Evolutionary conservation across 1,284 basidiomycete species (phyloP).

Genomic region (Ganoderma multipileum): DNA sequence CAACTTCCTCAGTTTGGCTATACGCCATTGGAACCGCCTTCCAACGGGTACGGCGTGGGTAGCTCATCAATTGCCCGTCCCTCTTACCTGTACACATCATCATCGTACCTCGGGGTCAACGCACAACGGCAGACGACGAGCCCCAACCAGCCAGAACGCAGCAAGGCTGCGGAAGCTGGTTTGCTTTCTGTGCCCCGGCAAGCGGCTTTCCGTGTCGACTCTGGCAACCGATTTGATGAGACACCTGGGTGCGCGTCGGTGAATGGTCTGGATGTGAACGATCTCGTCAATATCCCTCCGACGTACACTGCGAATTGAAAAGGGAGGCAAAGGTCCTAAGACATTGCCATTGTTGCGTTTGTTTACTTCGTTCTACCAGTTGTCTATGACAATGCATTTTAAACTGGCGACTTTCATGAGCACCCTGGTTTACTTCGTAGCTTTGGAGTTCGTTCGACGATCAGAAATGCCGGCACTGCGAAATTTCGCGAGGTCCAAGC

Average conservation of each 20-base stretch:
- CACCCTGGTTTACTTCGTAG: background rate
- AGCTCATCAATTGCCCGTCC: constrained; percentile 9
- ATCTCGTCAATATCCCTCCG: constrained; percentile 12
- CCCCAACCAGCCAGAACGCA: constrained; percentile 21
- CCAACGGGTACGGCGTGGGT: constrained; percentile 21
- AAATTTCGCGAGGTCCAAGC: too few relatives aligned
- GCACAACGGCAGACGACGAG: constrained; percentile 8
- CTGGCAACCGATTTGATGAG: constrained; percentile 28
- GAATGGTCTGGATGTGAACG: background rate
- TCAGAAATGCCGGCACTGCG: too few relatives aligned
- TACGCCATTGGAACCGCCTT: constrained; percentile 17
- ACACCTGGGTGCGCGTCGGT: constrained; percentile 5
- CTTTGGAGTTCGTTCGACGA: too few relatives aligned
- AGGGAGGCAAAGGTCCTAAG: background rate
- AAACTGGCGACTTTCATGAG: background rate
- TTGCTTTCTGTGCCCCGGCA: constrained; percentile 24
- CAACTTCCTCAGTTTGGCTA: constrained; percentile 6
- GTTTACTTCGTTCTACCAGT: too few relatives aligned
- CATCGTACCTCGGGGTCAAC: background rate
- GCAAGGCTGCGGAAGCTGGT: constrained; percentile 31
- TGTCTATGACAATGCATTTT: too few relatives aligned
- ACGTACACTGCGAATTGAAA: constrained; percentile 5
- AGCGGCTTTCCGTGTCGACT: constrained; percentile 27
- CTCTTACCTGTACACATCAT: constrained; percentile 12
- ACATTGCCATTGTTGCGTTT: background rate